Conservation (phyloP, 345 rosid species). For the Salix udensis region DNA sequence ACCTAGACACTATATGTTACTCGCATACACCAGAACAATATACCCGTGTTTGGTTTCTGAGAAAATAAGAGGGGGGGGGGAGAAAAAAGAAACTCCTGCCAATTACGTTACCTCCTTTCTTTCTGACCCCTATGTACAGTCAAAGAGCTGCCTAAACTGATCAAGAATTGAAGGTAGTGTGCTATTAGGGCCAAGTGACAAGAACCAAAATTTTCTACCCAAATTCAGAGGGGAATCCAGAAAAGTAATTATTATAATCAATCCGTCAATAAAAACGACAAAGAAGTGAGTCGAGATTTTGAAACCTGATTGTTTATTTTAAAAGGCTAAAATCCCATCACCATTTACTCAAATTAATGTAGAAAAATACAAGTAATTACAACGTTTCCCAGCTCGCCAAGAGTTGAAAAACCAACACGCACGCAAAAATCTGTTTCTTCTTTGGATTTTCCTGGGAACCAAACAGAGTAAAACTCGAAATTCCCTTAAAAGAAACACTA, state of each 20-base stretch:
- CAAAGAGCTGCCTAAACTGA: too few relatives aligned
- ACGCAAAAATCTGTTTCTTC: not conserved
- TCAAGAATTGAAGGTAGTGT: too few relatives aligned
- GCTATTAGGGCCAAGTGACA: not conserved
- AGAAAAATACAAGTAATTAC: not conserved
- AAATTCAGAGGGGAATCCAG: slow-evolving; percentile 10
- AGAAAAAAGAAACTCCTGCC: not conserved
- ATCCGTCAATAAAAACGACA: not conserved
- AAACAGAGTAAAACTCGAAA: slow-evolving; percentile 3
- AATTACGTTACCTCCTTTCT: too few relatives aligned
- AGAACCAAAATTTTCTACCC: not conserved
- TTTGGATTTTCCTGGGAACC: slow-evolving; percentile 15
- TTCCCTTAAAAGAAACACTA: slow-evolving; percentile 6
- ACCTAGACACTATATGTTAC: not conserved
- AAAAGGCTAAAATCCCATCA: not conserved
- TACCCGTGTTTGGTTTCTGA: slow-evolving; percentile 1
- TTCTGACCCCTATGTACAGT: too few relatives aligned
- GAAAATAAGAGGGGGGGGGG: not conserved
- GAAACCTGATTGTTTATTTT: not conserved
- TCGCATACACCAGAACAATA: not conserved
- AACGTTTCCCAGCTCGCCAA: too few relatives aligned
- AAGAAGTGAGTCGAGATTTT: not conserved
- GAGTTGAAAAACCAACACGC: not conserved
- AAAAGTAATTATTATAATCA: too few relatives aligned
- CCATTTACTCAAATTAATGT: not conserved